Evolutionary conservation across 257 asterid genomes (phyloP).

Genomic region (Phtheirospermum japonicum): DNA sequence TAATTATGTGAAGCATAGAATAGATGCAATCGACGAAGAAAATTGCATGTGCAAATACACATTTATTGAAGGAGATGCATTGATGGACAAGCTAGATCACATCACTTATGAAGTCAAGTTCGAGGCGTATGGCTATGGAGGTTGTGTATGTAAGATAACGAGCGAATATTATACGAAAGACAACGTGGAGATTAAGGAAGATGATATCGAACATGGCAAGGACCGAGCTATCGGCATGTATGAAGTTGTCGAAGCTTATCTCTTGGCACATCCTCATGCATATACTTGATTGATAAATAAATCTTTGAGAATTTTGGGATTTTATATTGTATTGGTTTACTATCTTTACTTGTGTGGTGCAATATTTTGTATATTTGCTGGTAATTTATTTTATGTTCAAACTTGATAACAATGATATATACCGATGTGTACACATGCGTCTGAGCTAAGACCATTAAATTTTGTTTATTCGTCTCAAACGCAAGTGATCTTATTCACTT

Average conservation of each 20-base stretch:
- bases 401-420: too few species aligned
- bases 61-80: slow-evolving; percentile 53
- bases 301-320: too few species aligned
- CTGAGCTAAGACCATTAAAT: too few species aligned
- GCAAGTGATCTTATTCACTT: too few species aligned
- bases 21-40: slow-evolving; percentile 49
- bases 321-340: too few species aligned
- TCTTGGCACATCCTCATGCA: slow-evolving; percentile 47
- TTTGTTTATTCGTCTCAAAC: too few species aligned
- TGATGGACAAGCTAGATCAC: slow-evolving; percentile 49
- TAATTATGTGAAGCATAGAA: slow-evolving; percentile 51
- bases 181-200: slow-evolving; percentile 44
- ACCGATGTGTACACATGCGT: too few species aligned
- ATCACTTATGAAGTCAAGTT: slow-evolving; percentile 50
- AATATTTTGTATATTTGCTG: too few species aligned
- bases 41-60: slow-evolving; percentile 41
- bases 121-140: slow-evolving; percentile 47
- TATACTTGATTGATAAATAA: too few species aligned
- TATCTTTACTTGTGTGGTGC: too few species aligned
- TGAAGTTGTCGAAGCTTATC: slow-evolving; percentile 46
- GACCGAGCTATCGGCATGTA: slow-evolving; percentile 41
- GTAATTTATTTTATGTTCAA: too few species aligned
- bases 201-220: slow-evolving; percentile 47
- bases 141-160: slow-evolving; percentile 44
- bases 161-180: slow-evolving; percentile 39